Evolutionary conservation across 2,329 filamentous ascomycete genomes (phyloP).

Genomic region (Alternaria sp.): DNA sequence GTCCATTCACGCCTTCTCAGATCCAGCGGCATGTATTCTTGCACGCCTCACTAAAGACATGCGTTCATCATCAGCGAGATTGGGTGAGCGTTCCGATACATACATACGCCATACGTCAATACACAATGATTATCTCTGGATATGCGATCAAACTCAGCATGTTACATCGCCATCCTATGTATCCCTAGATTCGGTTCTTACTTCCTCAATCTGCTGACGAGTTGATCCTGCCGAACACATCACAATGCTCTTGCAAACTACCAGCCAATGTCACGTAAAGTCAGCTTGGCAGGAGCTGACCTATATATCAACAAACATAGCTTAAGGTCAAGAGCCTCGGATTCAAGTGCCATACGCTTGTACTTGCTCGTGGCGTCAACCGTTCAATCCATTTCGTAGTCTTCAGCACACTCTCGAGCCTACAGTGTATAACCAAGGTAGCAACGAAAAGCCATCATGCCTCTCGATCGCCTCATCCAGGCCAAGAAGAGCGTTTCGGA

Average conservation of each 20-base stretch:
- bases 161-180: neutral
- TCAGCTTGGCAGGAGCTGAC: slow-evolving; percentile 14
- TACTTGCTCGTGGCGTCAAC: neutral
- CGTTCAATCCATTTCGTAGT: neutral
- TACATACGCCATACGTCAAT: neutral
- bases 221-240: neutral
- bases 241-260: slow-evolving; percentile 1
- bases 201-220: neutral
- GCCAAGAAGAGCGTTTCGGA: slow-evolving; percentile 44
- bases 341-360: neutral
- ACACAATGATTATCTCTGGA: neutral
- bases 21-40: neutral
- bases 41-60: neutral
- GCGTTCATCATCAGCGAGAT: neutral
- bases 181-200: neutral
- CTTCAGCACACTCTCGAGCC: neutral
- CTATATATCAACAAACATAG: slow-evolving; percentile 23
- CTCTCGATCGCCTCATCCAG: slow-evolving; percentile 37
- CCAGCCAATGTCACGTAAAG: neutral
- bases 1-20: neutral
- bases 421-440: slow-evolving; percentile 9
- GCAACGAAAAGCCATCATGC: slow-evolving; percentile 31
- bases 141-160: neutral
- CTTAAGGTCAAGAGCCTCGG: slow-evolving; percentile 12
- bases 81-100: neutral